Percentiles rank a stretch among this genome's conserved stretches.
Evolutionary conservation across 179 eudicot genomes (phyloP).

Genomic region (Beta macrorhiza): DNA sequence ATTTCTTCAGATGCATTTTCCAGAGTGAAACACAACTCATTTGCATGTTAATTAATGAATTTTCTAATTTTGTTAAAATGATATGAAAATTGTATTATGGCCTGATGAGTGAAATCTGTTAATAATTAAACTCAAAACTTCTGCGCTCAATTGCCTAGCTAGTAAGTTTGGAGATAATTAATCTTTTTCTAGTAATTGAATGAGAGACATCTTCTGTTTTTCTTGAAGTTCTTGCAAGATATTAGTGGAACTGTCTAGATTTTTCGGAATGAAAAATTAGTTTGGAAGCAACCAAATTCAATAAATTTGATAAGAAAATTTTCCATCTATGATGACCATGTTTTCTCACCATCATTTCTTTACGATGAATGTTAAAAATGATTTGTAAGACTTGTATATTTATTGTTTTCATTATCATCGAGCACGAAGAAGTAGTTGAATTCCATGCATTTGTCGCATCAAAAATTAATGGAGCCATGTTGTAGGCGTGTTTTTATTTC

Average conservation of each 20-base stretch:
- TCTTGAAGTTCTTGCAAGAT: constrained; percentile 59
- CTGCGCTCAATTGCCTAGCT: constrained; percentile 39
- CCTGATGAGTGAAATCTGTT: neutral
- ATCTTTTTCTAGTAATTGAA: constrained; percentile 61
- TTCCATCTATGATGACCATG: neutral
- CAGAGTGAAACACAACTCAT: constrained; percentile 61
- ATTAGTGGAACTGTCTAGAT: constrained; percentile 46
- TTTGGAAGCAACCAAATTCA: neutral
- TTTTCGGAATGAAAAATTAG: constrained; percentile 39
- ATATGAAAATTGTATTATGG: neutral
- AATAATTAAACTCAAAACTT: neutral
- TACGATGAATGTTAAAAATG: too few species aligned
- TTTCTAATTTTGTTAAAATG: constrained; percentile 44
- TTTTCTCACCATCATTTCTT: too few species aligned
- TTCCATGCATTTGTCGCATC: too few species aligned
- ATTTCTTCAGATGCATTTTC: constrained; percentile 72
- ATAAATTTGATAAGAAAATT: neutral
- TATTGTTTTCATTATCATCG: too few species aligned
- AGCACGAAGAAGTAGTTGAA: too few species aligned
- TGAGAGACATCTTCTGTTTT: constrained; percentile 42
- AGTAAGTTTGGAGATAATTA: constrained; percentile 54
- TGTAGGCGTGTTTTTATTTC: too few species aligned
- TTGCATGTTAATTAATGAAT: constrained; percentile 52
- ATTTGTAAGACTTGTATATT: too few species aligned
- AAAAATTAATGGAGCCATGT: too few species aligned